phyloP scores from a whole-genome alignment of 2,329 filamentous ascomycete species.

The Pestalotiopsis sp. region DNA sequence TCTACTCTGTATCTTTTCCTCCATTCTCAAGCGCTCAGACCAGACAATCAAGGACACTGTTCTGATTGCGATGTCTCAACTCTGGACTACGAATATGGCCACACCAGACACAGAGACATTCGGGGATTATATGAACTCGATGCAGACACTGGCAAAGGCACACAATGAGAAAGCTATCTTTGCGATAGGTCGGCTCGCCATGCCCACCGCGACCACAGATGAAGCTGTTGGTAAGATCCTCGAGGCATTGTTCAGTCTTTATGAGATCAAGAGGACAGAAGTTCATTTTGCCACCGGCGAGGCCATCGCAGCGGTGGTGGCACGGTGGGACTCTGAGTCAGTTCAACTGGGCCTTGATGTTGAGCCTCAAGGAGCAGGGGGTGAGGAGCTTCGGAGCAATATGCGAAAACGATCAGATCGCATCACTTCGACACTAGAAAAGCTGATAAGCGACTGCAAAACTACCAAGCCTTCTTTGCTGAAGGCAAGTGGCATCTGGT shows the following conservation, averaged over 20 bases:
- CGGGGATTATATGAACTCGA: conserved; percentile 62
- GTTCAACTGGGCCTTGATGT: conserved; percentile 78
- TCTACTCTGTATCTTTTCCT: conserved; percentile 19
- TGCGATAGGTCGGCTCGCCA: conserved; percentile 76
- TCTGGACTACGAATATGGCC: conserved; percentile 32
- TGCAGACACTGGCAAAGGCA: conserved; percentile 65
- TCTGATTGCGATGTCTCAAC: conserved; percentile 30
- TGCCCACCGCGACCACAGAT: conserved; percentile 47
- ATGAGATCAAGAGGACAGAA: conserved; percentile 84
- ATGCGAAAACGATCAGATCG: conserved; percentile 39
- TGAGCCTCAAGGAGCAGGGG: conserved; percentile 49
- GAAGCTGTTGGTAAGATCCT: conserved; percentile 57
- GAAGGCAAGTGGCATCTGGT: conserved; percentile 94
- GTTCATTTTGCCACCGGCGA: conserved; percentile 91
- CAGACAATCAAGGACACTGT: conserved; percentile 26
- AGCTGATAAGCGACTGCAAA: conserved; percentile 75
- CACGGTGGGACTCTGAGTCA: conserved; percentile 82
- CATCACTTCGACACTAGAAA: conserved; percentile 63
- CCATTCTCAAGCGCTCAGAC: conserved; percentile 20
- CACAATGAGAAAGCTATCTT: conserved; percentile 78
- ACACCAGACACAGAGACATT: conserved; percentile 42
- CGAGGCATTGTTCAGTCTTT: conserved; percentile 71
- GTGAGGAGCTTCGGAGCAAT: conserved; percentile 29
- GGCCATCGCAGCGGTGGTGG: conserved; percentile 76
- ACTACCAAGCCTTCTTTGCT: conserved; percentile 85